These are phyloP conservation scores for Bipolaris cookei DNA, from an alignment of 2,329 filamentous ascomycete species.

Conservation along the genomic window DNA sequence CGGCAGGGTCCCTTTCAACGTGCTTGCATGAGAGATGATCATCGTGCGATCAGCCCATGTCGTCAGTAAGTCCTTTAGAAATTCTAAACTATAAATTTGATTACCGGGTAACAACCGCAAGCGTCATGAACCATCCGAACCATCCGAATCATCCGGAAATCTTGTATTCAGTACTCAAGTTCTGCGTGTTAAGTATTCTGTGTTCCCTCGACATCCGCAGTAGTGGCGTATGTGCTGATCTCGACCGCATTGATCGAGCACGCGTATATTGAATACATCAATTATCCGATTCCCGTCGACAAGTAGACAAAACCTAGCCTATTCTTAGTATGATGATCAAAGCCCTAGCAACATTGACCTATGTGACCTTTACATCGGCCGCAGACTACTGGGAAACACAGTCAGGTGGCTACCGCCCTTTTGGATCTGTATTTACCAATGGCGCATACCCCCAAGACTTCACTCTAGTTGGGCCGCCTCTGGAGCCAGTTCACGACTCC, in stretches of 20 bases:
- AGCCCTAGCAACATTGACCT: neutral
- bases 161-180: too few species aligned
- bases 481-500: conserved; percentile 51
- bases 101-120: too few species aligned
- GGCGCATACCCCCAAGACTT: conserved; percentile 46
- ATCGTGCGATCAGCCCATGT: neutral
- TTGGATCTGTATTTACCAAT: conserved; percentile 20
- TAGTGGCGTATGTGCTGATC: too few species aligned
- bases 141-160: too few species aligned
- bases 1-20: neutral
- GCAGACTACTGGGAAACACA: conserved; percentile 18
- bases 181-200: too few species aligned
- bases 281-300: neutral
- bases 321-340: neutral
- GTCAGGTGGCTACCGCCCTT: conserved; percentile 17
- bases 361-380: neutral
- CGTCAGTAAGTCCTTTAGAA: neutral
- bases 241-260: too few species aligned
- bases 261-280: neutral
- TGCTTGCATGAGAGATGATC: neutral
- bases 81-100: neutral
- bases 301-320: neutral
- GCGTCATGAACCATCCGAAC: too few species aligned
- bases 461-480: conserved; percentile 43
- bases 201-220: too few species aligned